Conservation (phyloP, 352 stramenopile genomes). For the Phytophthora idaei region DNA sequence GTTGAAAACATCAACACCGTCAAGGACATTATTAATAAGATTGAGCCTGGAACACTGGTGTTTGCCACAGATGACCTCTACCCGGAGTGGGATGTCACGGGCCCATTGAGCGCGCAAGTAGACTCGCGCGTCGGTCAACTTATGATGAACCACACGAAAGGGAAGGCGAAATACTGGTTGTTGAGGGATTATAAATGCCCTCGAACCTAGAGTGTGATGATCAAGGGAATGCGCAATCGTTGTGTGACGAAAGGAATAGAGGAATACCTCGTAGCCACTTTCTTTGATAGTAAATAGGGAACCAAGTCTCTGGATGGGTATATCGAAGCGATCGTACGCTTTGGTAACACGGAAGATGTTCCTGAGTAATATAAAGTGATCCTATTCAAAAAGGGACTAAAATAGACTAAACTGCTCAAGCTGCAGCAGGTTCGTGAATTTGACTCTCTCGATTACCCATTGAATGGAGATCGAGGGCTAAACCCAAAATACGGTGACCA, state of each 20-base stretch:
- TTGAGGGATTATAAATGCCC: slow-evolving; percentile 13
- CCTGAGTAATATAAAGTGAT: slow-evolving; percentile 23
- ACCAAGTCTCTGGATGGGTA: slow-evolving; percentile 3
- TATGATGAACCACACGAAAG: slow-evolving; percentile 7
- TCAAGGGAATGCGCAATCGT: slow-evolving; percentile 4
- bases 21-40: slow-evolving; percentile 13
- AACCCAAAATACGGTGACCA: slow-evolving; percentile 5
- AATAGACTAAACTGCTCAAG: slow-evolving; percentile 10
- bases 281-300: slow-evolving; percentile 17
- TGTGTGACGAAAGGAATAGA: slow-evolving; percentile 14
- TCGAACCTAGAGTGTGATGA: slow-evolving; percentile 6
- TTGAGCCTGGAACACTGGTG: slow-evolving; percentile 7
- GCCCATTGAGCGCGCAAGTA: too few relatives aligned
- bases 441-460: slow-evolving; percentile 4
- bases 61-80: slow-evolving; percentile 6
- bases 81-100: background rate
- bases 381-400: slow-evolving; percentile 15
- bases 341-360: slow-evolving; percentile 17
- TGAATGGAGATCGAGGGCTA: background rate
- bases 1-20: slow-evolving; percentile 19
- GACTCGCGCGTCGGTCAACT: background rate
- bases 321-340: slow-evolving; percentile 12
- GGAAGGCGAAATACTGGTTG: slow-evolving; percentile 8
- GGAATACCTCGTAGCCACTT: slow-evolving; percentile 3
- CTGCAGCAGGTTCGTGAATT: slow-evolving; percentile 10